Conservation (phyloP, 2,329 filamentous ascomycete species). For the Alternaria sp. region DNA sequence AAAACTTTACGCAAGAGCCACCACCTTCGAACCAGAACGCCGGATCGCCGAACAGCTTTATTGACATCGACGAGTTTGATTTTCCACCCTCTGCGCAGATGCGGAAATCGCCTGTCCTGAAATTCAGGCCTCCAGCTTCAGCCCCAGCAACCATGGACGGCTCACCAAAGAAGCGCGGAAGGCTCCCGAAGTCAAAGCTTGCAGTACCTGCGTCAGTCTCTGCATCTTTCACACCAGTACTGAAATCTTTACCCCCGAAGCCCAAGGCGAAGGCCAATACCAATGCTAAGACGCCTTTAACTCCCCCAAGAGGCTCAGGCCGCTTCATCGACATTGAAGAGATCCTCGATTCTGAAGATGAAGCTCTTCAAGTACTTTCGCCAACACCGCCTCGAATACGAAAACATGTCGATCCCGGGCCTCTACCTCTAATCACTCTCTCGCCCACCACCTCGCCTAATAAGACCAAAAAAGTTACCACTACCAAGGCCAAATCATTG, state of each 20-base stretch:
- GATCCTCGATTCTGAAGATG: conserved; percentile 53
- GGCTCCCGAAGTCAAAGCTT: conserved; percentile 30
- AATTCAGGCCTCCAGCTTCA: conserved; percentile 7
- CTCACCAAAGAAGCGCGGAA: conserved; percentile 35
- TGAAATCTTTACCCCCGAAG: conserved; percentile 13
- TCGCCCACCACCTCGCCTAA: conserved; percentile 11
- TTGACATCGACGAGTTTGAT: conserved; percentile 42
- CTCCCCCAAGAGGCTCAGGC: conserved; percentile 29
- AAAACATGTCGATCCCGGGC: conserved; percentile 26
- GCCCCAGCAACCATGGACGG: conserved; percentile 2
- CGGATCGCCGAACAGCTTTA: conserved; percentile 30
- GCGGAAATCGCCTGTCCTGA: conserved; percentile 8
- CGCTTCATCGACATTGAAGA: conserved; percentile 51
- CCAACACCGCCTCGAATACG: conserved; percentile 47
- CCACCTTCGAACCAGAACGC: conserved; percentile 43
- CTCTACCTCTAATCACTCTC: conserved; percentile 25
- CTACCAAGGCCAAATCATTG: neutral
- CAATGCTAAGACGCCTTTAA: conserved; percentile 4
- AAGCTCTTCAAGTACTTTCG: conserved; percentile 38
- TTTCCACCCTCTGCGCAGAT: conserved; percentile 22
- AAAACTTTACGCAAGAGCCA: conserved; percentile 32
- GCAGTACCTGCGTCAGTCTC: conserved; percentile 13
- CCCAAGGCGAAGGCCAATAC: conserved; percentile 3
- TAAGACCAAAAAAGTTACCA: neutral
- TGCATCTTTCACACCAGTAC: conserved; percentile 11